Base-by-base conservation (phyloP, 2,329 filamentous ascomycete genomes). In the Aspergillus transmontanensis region DNA sequence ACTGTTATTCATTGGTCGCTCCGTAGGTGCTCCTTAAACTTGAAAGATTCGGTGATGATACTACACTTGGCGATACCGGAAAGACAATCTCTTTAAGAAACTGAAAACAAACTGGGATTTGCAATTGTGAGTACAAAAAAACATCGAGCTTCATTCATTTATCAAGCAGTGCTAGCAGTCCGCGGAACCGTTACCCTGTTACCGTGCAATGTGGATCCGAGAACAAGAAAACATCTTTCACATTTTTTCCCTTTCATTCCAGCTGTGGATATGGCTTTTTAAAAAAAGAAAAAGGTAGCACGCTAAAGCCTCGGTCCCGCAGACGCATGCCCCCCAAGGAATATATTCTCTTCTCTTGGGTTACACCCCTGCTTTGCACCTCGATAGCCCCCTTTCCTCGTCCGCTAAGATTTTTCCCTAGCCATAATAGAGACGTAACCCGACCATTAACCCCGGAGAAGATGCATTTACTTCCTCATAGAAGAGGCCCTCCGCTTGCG, bases 401-500 rank as follows among this genome's bases (percentile, higher is more conserved):
- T 65, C 62, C 61, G 51, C 63, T 58, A 59, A 50, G 64, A 64
- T 64, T 67, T 65, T 63, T 69, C 66, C 64, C 64, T 69, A 73
- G 71, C 68, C 72, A 73, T 71, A 72, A 73, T 66, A 73, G 69
- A 71, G 71, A 76, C 74, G 71, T 73, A 73, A 71, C 73, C 73
- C 69, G 70, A 72, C 73, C 73, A 76, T 75, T 76, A 75, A 71
- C 70, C 70, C 69, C 69, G 69, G 69, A 72, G 68, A 73, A 73
- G 71, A 69, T 71, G 71, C 71, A 79, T 86, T 85, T 92, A 93
- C 83, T 87, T 87, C 86, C 94, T 94, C 90, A 96, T 93, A 78
- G 94, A 97, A 82, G 92, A 96, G 76, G 94, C 94, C 81, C 95
- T 89, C 82, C 95, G 90, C 93, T 98, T 98, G 87, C 93, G 92